A percentile compares a stretch with the other conserved stretches of the same genome.
These are phyloP conservation scores for Camellia oleifera DNA, from an alignment of 179 eudicot genomes.

Conservation along the genomic window DNA sequence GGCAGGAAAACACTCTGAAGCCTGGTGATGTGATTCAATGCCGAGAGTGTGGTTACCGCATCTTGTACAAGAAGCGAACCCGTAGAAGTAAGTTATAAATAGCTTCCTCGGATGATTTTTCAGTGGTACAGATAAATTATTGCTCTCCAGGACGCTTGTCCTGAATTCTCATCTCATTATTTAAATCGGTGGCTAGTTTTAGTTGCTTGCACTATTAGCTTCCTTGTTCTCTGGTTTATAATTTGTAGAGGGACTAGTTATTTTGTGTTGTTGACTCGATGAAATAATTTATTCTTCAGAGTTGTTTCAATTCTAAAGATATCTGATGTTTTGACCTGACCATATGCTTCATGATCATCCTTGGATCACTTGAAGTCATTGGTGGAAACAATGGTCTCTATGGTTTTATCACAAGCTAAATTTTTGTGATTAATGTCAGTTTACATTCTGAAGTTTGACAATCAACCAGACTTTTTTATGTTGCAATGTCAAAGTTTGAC, in stretches of 20 bases:
- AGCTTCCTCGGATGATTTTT: neutral
- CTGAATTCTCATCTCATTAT: neutral
- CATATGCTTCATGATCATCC: no score
- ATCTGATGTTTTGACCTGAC: no score
- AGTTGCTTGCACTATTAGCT: neutral
- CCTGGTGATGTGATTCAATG: conserved; percentile 85
- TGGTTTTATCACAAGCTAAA: no score
- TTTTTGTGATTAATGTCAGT: no score
- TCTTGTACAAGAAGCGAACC: conserved; percentile 84
- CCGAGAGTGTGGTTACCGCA: conserved; percentile 87
- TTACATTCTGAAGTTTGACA: no score
- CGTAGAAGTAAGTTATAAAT: conserved; percentile 55
- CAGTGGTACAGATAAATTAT: neutral
- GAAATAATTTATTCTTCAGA: no score
- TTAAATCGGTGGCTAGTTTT: neutral
- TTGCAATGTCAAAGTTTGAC: neutral
- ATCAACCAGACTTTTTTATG: no score
- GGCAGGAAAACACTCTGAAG: conserved; percentile 76
- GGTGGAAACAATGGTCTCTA: no score
- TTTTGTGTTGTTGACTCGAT: neutral
- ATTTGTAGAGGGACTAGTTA: no score
- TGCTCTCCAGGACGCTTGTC: neutral
- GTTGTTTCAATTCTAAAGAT: neutral
- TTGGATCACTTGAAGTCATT: no score
- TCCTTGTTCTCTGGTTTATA: neutral